These are phyloP conservation scores for Akanthomyces muscarius DNA, from an alignment of 2,329 filamentous ascomycete genomes.

Conservation along the genomic window DNA sequence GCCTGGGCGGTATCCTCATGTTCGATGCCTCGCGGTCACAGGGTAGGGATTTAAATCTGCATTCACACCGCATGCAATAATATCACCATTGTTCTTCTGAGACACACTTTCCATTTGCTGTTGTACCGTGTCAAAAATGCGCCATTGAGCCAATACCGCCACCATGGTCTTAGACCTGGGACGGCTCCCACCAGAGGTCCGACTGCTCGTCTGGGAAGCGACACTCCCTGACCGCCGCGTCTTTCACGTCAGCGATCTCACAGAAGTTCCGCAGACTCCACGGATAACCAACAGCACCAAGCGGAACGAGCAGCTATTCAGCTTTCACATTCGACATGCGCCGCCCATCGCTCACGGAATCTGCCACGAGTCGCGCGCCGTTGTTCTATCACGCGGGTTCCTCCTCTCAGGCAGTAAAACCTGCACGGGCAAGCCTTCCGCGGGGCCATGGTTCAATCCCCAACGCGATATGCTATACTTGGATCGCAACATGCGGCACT, in stretches of 20 bases:
- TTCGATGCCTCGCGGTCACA: background rate
- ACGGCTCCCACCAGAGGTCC: slow-evolving; percentile 26
- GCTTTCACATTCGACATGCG: slow-evolving; percentile 24
- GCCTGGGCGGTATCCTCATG: background rate
- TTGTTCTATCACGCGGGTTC: slow-evolving; percentile 26
- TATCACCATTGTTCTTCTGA: background rate
- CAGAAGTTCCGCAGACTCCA: background rate
- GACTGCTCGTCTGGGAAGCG: slow-evolving; percentile 28
- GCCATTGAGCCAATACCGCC: background rate
- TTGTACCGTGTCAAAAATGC: background rate
- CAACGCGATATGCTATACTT: slow-evolving; percentile 29
- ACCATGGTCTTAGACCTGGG: background rate
- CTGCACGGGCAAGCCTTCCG: slow-evolving; percentile 10
- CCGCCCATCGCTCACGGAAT: slow-evolving; percentile 22
- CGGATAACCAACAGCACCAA: background rate
- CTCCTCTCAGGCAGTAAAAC: slow-evolving; percentile 21
- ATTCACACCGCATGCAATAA: background rate
- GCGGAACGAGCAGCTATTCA: slow-evolving; percentile 16
- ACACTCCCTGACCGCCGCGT: slow-evolving; percentile 27
- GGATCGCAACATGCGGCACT: slow-evolving; percentile 25
- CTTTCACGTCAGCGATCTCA: slow-evolving; percentile 27
- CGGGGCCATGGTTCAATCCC: slow-evolving; percentile 25
- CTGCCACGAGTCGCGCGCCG: slow-evolving; percentile 27
- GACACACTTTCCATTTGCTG: background rate
- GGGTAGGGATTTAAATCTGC: background rate